Base-by-base conservation (phyloP, 2,329 filamentous ascomycete genomes). In the Pseudomassariella vexata region DNA sequence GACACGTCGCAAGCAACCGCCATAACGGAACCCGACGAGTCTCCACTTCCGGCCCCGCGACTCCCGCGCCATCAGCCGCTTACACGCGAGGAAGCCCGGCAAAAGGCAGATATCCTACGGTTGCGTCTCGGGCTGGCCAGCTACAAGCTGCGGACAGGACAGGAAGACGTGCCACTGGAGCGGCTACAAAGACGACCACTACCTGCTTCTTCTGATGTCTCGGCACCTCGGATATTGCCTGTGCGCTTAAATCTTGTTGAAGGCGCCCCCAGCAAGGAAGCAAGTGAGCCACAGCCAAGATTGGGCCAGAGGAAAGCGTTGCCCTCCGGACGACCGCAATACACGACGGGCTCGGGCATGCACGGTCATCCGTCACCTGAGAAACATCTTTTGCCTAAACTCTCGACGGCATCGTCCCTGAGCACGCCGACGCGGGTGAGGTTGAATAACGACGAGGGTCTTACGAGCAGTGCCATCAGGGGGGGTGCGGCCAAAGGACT, bases 111-210 rank as follows among this genome's bases (percentile, higher is more conserved):
- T 49, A 73, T 77, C 29, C 64, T 88, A 26, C 72, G 72, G 31
- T 68, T 85, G 8, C 73, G 82, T n/a, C 72, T 89, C 11, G 68
- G 73, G 18, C 70, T 87, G 14, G 84, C 82, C 10, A 73, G 73
- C 49, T 88, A 87, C 65, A 88, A 88, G 58, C 66, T 89, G 43
- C 72, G 70, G 36, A 88, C 83, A 2, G 78, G 82, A 38, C 84
- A 89, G 56, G 71, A 77, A 33, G 62, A 73, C 36, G 67, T 84
- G 18, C 79, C 82, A 2, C 68, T 85, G 39, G 66, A 77, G 34
- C 59, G 73, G 27, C 64, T 87, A 14, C 63, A 77, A 46, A 50
- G 63, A 29, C 55, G 59, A 19, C 56, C 53, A 14, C 15, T 58
- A 7, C 42, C 42, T 5, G 39, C n/a, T n/a, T n/a, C n/a, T n/a